A percentile compares a stretch with the other conserved stretches of the same genome.
phyloP scores from a whole-genome alignment of 2,329 filamentous ascomycete genomes.

The Anisogramma anomala region DNA sequence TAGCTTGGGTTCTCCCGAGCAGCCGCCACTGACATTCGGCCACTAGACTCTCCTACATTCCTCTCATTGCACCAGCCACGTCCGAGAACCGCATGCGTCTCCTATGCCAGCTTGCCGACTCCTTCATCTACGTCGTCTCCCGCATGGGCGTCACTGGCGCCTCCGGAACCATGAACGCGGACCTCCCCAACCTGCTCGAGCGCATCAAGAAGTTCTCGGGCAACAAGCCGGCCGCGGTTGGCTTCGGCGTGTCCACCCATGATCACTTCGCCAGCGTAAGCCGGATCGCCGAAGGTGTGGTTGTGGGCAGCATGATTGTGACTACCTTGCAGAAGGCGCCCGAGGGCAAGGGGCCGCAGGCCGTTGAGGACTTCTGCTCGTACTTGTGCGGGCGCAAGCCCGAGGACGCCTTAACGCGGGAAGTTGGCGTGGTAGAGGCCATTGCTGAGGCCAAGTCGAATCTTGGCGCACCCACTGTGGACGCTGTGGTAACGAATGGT shows the following conservation, averaged over 20 bases:
- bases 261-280: constrained; percentile 87
- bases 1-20: not conserved
- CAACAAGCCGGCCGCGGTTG: constrained; percentile 80
- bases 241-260: constrained; percentile 89
- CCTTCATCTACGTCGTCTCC: constrained; percentile 97
- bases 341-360: constrained; percentile 53
- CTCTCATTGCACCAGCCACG: constrained; percentile 89
- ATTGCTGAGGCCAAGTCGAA: constrained; percentile 49
- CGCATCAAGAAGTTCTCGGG: constrained; percentile 89
- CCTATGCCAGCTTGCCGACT: constrained; percentile 92
- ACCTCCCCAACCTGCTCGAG: constrained; percentile 68
- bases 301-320: constrained; percentile 93
- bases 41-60: constrained; percentile 75
- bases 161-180: constrained; percentile 66
- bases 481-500: constrained; percentile 49
- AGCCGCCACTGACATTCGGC: not conserved
- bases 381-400: constrained; percentile 43
- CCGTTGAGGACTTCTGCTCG: constrained; percentile 78
- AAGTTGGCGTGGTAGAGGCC: constrained; percentile 60
- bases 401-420: constrained; percentile 38
- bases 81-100: constrained; percentile 90
- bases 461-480: constrained; percentile 52
- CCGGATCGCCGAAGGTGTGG: constrained; percentile 79
- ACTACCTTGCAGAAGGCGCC: constrained; percentile 62
- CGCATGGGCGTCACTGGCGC: constrained; percentile 95